Evolutionary conservation across 1,284 basidiomycete species (phyloP).

Genomic region (Leccinum fuscescens): DNA sequence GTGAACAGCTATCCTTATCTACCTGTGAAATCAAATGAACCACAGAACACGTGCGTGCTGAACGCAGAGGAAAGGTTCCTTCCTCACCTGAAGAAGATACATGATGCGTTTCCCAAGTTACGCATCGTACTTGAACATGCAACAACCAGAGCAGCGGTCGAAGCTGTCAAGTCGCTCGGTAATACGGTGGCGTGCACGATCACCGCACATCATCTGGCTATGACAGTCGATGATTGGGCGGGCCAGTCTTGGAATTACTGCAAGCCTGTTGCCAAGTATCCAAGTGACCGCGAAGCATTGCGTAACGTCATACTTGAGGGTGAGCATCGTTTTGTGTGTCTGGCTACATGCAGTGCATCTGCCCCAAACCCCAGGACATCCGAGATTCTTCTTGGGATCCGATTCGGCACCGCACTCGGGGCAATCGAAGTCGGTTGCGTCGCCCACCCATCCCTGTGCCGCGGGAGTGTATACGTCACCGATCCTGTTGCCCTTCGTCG

Average conservation of each 20-base stretch:
- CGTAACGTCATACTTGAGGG: constrained; percentile 80
- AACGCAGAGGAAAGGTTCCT: constrained; percentile 94
- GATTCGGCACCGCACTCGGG: constrained; percentile 95
- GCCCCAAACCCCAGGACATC: constrained; percentile 61
- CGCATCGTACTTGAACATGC: constrained; percentile 99
- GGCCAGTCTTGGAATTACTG: constrained; percentile 96
- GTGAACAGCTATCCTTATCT: constrained; percentile 1
- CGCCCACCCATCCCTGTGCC: constrained; percentile 77
- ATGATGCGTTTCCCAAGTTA: constrained; percentile 84
- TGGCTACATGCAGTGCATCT: background rate
- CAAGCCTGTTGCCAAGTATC: constrained; percentile 98
- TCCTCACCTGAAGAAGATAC: constrained; percentile 83
- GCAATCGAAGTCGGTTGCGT: constrained; percentile 74
- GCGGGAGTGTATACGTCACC: constrained; percentile 94
- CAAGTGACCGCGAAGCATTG: constrained; percentile 86
- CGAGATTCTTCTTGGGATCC: constrained; percentile 96
- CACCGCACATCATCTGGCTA: constrained; percentile 92
- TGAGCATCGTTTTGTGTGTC: constrained; percentile 29
- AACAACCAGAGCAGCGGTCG: constrained; percentile 95
- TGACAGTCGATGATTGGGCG: constrained; percentile 97
- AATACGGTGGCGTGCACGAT: constrained; percentile 94
- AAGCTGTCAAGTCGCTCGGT: constrained; percentile 82
- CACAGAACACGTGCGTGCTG: constrained; percentile 86
- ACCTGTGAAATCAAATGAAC: constrained; percentile 5
- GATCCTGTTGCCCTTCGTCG: constrained; percentile 84